Evolutionary conservation across 2,329 filamentous ascomycete species (phyloP).

Genomic region (Dactylonectria estremocensis): DNA sequence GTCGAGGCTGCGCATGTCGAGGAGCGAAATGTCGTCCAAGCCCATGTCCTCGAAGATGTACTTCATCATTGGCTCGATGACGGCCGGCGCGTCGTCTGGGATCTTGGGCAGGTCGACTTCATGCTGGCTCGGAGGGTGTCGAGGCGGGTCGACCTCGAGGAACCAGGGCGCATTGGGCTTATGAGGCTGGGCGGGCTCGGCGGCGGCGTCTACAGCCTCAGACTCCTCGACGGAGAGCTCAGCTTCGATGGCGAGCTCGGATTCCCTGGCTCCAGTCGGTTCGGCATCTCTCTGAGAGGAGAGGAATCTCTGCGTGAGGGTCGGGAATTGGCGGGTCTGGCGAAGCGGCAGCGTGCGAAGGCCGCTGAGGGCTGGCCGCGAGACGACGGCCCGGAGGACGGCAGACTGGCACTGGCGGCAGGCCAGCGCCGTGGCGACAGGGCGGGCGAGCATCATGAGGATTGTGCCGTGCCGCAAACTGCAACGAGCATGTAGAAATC

Average conservation of each 20-base stretch:
- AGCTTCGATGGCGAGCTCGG: slow-evolving; percentile 21
- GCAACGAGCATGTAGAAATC: background rate
- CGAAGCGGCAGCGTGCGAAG: slow-evolving; percentile 45
- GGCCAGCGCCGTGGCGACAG: slow-evolving; percentile 47
- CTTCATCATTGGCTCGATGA: slow-evolving; percentile 81
- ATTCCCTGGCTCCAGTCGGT: slow-evolving; percentile 34
- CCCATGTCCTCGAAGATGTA: slow-evolving; percentile 89
- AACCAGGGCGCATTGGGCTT: slow-evolving; percentile 80
- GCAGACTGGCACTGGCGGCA: slow-evolving; percentile 52
- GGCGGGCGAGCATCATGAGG: slow-evolving; percentile 51
- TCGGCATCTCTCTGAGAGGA: slow-evolving; percentile 37
- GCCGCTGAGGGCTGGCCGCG: slow-evolving; percentile 37
- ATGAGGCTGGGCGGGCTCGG: slow-evolving; percentile 52
- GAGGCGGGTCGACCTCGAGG: slow-evolving; percentile 78
- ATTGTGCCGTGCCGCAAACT: background rate
- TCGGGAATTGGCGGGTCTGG: slow-evolving; percentile 34
- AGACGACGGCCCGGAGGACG: slow-evolving; percentile 50
- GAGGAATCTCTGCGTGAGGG: slow-evolving; percentile 43
- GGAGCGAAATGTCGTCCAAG: slow-evolving; percentile 83
- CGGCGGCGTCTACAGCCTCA: background rate
- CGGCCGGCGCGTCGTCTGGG: slow-evolving; percentile 78
- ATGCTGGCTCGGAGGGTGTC: slow-evolving; percentile 65
- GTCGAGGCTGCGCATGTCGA: slow-evolving; percentile 88
- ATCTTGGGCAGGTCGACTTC: slow-evolving; percentile 65
- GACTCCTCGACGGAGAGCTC: too few relatives aligned